phyloP scores from a whole-genome alignment of 805 yeast genomes.

The Teunomyces lycoperdinae region DNA sequence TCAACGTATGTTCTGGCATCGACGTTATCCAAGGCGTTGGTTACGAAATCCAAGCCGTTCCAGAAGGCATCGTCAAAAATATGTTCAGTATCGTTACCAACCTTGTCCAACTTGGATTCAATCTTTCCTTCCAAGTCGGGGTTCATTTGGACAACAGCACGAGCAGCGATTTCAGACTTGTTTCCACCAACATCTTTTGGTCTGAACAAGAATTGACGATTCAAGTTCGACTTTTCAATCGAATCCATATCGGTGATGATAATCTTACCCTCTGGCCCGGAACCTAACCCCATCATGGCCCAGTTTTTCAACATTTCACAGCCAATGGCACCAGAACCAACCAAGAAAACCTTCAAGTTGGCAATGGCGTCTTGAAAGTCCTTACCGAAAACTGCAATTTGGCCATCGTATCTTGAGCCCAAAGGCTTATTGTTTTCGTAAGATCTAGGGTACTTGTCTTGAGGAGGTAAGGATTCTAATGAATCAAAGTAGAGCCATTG shows the following conservation, averaged over 20 bases:
- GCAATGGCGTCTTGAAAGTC: constrained; percentile 70
- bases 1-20: constrained; percentile 98
- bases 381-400: constrained; percentile 89
- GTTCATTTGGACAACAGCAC: constrained; percentile 82
- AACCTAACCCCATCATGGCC: constrained; percentile 95
- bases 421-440: constrained; percentile 72
- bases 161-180: constrained; percentile 88
- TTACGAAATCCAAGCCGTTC: constrained; percentile 80
- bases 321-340: constrained; percentile 98
- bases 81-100: constrained; percentile 89
- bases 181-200: constrained; percentile 90
- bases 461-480: constrained; percentile 79
- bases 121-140: constrained; percentile 79
- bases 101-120: constrained; percentile 76
- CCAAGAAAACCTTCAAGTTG: constrained; percentile 81
- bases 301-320: constrained; percentile 98
- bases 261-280: constrained; percentile 86
- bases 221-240: constrained; percentile 92
- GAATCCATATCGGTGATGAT: constrained; percentile 89
- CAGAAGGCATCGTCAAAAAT: constrained; percentile 85
- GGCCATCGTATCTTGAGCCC: constrained; percentile 87
- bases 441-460: constrained; percentile 55
- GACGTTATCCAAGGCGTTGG: constrained; percentile 95
- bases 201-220: constrained; percentile 94
- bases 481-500: constrained; percentile 95